phyloP scores from a whole-genome alignment of 2,329 filamentous ascomycete genomes.

The Mycosphaerelloides madeirae region DNA sequence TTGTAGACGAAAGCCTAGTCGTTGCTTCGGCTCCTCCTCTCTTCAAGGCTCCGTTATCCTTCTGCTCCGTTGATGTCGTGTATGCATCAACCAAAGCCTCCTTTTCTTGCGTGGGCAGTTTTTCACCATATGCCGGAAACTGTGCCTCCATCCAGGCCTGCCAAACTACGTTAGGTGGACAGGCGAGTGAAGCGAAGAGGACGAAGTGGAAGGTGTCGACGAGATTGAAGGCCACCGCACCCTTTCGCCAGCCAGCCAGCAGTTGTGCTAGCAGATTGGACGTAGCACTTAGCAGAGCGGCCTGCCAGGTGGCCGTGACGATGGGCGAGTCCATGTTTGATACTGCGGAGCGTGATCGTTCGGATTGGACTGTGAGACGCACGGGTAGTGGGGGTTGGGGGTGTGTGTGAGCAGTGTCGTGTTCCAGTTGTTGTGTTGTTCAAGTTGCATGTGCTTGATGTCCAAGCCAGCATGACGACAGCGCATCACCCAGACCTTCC shows the following conservation, averaged over 20 bases:
- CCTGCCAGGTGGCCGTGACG: conserved; percentile 59
- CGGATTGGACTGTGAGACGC: too few species aligned
- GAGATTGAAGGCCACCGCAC: conserved; percentile 59
- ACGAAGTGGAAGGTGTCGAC: conserved; percentile 71
- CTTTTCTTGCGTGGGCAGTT: conserved; percentile 26
- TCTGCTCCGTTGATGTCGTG: conserved; percentile 17
- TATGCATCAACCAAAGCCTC: conserved; percentile 28
- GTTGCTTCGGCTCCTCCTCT: conserved; percentile 9
- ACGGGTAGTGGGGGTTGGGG: too few species aligned
- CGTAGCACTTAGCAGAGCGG: conserved; percentile 58
- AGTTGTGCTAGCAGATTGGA: conserved; percentile 71
- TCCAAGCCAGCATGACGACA: too few species aligned
- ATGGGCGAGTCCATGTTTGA: conserved; percentile 48
- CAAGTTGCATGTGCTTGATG: too few species aligned
- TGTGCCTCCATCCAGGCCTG: conserved; percentile 70
- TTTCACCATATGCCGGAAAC: conserved; percentile 62
- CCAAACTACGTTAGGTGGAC: conserved; percentile 82
- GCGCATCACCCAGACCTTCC: too few species aligned
- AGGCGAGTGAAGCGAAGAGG: conserved; percentile 66
- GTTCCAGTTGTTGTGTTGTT: too few species aligned
- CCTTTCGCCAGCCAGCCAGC: conserved; percentile 57
- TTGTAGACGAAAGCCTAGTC: neutral
- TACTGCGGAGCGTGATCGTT: too few species aligned
- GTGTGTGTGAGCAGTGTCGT: too few species aligned
- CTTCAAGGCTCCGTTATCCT: conserved; percentile 5